Base-by-base conservation (phyloP, 2,329 filamentous ascomycete genomes). In the Colletotrichum navitas region DNA sequence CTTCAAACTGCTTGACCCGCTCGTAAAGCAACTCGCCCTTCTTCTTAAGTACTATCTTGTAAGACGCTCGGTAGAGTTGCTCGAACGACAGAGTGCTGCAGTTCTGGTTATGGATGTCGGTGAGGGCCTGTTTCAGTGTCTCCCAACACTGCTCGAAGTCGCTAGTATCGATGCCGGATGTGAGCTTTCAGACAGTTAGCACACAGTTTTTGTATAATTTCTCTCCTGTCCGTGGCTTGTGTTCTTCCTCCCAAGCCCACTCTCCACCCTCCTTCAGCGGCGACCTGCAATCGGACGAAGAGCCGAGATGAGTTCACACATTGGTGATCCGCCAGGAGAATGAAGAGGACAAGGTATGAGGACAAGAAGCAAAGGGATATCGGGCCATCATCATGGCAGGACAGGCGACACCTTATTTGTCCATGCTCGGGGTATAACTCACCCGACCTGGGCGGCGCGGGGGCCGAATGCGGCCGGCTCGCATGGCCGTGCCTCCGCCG, bases 41-140 rank as follows among this genome's bases (percentile, higher is more conserved):
- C 83, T 95, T 97, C 81, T 92, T 93, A 45, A 98, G 84, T 1
- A 98, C 95, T 26, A 98, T 93, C 80, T 96, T 95, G 83, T 99
- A 99, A 6, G 94, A 93, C 66, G 93, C 93, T 69, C 96, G 92
- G 83, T 99, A 99, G 0, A 99, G 89, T 78, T 97, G 93, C 81
- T 99, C 96, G 83, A 98, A 99, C 1, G 95, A 97, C 2, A 99
- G 89, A 21, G 88, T 87, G 12, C 94, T 97, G 72, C 94, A 94
- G 80, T 97, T 96, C 80, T 97, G 95, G 69, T 91, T 93, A 83
- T 98, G 95, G 62, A 99, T 98, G 78, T 97, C 93, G 68, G 85
- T 87, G 63, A 99, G 89, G 5, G 95, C 94, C 59, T 90, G 88
- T 56, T 91, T 87, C 10, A 99, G 89, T 55, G 90, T 89, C 18